Evolutionary conservation across 164 flowering plant genomes (phyloP).

Genomic region (Chimonanthus praecox): DNA sequence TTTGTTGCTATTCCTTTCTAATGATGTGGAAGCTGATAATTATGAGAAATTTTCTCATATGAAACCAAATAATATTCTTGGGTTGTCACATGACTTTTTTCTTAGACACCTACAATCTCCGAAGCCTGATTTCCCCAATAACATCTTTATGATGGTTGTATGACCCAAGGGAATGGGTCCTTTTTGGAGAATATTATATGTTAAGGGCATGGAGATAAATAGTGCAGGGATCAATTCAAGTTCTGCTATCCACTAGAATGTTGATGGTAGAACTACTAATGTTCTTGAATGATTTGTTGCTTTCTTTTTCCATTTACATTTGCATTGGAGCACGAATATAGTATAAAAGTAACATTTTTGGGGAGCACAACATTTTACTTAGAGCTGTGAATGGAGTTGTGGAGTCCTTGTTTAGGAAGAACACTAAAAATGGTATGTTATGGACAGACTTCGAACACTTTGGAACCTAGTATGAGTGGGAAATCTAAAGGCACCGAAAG

Average conservation of each 20-base stretch:
- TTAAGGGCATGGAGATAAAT: conserved; percentile 86
- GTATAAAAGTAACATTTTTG: conserved; percentile 97
- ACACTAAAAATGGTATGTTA: conserved; percentile 79
- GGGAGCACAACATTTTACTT: conserved; percentile 89
- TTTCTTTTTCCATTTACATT: conserved; percentile 97
- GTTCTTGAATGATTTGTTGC: conserved; percentile 95
- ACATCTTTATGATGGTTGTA: conserved; percentile 88
- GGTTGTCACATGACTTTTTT: conserved; percentile 95
- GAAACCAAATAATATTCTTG: conserved; percentile 96
- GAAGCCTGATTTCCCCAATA: conserved; percentile 86
- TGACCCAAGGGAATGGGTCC: conserved; percentile 99
- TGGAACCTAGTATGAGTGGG: no score
- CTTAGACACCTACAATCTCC: conserved; percentile 86
- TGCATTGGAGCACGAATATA: conserved; percentile 74
- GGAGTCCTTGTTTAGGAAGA: conserved; percentile 84
- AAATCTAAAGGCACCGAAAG: no score
- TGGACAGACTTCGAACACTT: no score
- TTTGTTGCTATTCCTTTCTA: conserved; percentile 83
- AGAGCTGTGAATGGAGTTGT: conserved; percentile 98
- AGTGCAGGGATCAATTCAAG: conserved; percentile 97
- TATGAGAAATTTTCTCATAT: conserved; percentile 86
- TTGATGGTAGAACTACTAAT: conserved; percentile 93
- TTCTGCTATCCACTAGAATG: conserved; percentile 96
- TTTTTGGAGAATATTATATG: conserved; percentile 85
- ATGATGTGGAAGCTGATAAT: conserved; percentile 94